phyloP scores from a whole-genome alignment of 176 grass and related monocot genomes.

The Avena insularis region DNA sequence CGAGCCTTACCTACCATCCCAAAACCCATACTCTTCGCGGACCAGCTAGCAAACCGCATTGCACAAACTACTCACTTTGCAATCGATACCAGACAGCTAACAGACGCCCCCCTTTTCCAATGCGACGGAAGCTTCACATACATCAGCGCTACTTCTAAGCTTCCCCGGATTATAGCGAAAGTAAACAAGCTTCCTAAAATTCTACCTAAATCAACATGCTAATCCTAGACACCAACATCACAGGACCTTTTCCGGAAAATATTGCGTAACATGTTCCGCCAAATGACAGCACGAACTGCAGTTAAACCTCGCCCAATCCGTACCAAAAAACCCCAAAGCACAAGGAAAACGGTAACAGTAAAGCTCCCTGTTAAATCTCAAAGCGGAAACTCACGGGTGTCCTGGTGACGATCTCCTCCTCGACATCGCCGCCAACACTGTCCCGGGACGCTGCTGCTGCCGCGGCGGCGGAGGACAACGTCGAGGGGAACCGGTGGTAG shows the following conservation, averaged over 20 bases:
- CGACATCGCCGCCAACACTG: conserved; percentile 39
- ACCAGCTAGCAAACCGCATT: conserved; percentile 1
- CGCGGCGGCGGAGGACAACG: conserved; percentile 3
- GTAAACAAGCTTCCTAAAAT: background rate
- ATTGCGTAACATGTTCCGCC: background rate
- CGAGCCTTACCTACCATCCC: conserved; percentile 5
- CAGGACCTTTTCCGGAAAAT: background rate
- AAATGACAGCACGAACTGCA: conserved; percentile 23
- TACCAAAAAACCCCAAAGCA: conserved; percentile 9
- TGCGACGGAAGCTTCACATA: background rate
- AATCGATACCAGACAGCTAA: background rate
- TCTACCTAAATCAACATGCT: conserved; percentile 7
- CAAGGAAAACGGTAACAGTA: conserved; percentile 4
- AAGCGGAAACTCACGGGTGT: conserved; percentile 67
- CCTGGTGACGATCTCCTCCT: conserved; percentile 64
- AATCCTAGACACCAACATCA: background rate
- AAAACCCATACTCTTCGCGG: conserved; percentile 6
- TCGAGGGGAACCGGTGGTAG: conserved; percentile 56
- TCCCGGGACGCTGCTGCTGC: background rate
- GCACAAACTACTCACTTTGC: background rate
- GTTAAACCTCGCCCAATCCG: conserved; percentile 35
- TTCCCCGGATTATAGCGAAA: conserved; percentile 16
- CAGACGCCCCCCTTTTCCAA: background rate
- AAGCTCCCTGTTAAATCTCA: conserved; percentile 6
- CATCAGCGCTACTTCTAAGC: conserved; percentile 4